Evolutionary conservation across 2,329 filamentous ascomycete species (phyloP), one percentile per base, ranked within the genome.

Genomic region (Calonectria pauciramosa): DNA sequence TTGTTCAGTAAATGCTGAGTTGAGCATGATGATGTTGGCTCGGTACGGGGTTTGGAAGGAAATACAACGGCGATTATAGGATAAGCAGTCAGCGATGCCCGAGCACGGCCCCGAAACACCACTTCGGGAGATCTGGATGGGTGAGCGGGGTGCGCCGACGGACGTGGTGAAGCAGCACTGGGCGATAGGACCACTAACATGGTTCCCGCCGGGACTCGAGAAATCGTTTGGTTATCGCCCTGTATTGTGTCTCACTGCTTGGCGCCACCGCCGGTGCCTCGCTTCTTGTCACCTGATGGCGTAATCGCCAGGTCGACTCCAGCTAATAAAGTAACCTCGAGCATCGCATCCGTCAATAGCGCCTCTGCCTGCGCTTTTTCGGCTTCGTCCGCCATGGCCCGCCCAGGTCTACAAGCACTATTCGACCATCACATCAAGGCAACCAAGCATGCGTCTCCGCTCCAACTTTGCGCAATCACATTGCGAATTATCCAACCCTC

Each of bases 391-490:
- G 75, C 76, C 68, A 73, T 60, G 38, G 41, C 54, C 63, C 54
- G 70, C 56, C 56, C 5, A 20, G 32, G 28, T 44, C n/a, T 41
- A 14, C 14, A 26, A 63, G 30, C 30, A 59, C 56, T 51, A 49
- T 44, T 65, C 66, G 28, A 13, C 49, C 30, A 52, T 26, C 44
- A 36, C 47, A 23, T 54, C 38, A 32, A 69, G 71, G 66, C 38
- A 38, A 49, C 65, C 59, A 68, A 60, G 47, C 65, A 69, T 66
- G 74, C 69, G 70, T 76, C 70, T 75, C 75, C 70, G 54, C 75
- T 68, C 52, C 74, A 68, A 68, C 36, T 74, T 74, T 67, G 72
- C 68, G 44, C 52, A 66, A 68, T 56, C 36, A 49, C 28, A 44
- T 68, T 49, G 30, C 59, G 41, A 36, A 54, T 56, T 30, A 54